Conservation (phyloP, 768 basidiomycete genomes). For the Boletus speciosus region DNA sequence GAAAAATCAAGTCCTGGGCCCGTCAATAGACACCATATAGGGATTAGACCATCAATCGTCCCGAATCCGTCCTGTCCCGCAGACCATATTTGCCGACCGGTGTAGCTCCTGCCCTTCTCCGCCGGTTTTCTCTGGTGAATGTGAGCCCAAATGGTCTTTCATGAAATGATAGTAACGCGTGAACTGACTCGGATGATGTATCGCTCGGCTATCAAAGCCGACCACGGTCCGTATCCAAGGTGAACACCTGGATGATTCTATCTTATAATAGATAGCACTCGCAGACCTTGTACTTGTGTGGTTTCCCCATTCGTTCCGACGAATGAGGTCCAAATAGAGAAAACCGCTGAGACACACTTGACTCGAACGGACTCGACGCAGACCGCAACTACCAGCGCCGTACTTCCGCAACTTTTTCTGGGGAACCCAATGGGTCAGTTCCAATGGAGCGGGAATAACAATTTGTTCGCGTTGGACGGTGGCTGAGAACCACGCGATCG, state of each 20-base stretch:
- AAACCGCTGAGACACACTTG: too few relatives aligned
- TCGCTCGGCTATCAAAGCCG: neutral
- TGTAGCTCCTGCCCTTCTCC: neutral
- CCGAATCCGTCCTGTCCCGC: neutral
- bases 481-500: neutral
- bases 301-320: neutral
- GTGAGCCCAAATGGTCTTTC: neutral
- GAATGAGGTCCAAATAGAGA: too few relatives aligned
- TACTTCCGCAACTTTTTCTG: neutral
- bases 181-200: neutral
- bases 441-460: neutral
- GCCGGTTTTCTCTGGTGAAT: too few relatives aligned
- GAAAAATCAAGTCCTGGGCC: neutral
- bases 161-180: neutral
- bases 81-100: neutral
- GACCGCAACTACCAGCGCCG: neutral
- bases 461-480: neutral
- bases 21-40: neutral
- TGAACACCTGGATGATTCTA: neutral
- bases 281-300: too few relatives aligned
- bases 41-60: too few relatives aligned
- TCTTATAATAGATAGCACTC: neutral
- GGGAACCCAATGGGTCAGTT: neutral
- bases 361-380: neutral
- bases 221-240: neutral